Percentiles rank a stretch among this genome's conserved stretches.
Evolutionary conservation across 441 rosid species (phyloP).

Genomic region (Pelargonium fulgidum): DNA sequence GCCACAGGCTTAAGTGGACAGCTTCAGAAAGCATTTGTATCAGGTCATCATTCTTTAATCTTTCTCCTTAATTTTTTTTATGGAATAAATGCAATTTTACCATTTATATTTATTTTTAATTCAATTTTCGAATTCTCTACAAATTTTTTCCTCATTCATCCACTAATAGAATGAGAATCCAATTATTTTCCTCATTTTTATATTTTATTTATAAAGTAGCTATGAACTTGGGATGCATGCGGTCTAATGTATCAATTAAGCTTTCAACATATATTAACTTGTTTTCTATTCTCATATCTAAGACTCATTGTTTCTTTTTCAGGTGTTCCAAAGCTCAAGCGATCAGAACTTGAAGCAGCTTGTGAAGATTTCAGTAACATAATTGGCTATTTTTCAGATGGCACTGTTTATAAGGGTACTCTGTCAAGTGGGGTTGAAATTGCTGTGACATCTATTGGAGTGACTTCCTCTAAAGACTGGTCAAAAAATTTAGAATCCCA

Average conservation of each 20-base stretch:
- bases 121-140: too few relatives aligned
- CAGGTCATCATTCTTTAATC: constrained; percentile 43
- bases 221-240: neutral
- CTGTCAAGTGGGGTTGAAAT: constrained; percentile 87
- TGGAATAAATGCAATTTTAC: too few relatives aligned
- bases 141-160: too few relatives aligned
- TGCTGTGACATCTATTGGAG: constrained; percentile 55
- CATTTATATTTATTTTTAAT: too few relatives aligned
- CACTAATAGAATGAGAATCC: too few relatives aligned
- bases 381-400: constrained; percentile 68
- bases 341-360: constrained; percentile 82
- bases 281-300: constrained; percentile 9
- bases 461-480: constrained; percentile 55
- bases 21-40: constrained; percentile 22
- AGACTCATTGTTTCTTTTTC: constrained; percentile 17
- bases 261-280: neutral
- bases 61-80: neutral
- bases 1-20: constrained; percentile 8
- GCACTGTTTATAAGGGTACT: constrained; percentile 84
- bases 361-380: constrained; percentile 98
- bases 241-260: neutral
- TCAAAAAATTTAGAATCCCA: constrained; percentile 57
- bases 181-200: too few relatives aligned
- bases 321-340: constrained; percentile 82
- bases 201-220: neutral